Evolutionary conservation across 768 basidiomycete genomes (phyloP), one percentile per base, ranked within the genome.

Genomic region (Serendipita sp.): DNA sequence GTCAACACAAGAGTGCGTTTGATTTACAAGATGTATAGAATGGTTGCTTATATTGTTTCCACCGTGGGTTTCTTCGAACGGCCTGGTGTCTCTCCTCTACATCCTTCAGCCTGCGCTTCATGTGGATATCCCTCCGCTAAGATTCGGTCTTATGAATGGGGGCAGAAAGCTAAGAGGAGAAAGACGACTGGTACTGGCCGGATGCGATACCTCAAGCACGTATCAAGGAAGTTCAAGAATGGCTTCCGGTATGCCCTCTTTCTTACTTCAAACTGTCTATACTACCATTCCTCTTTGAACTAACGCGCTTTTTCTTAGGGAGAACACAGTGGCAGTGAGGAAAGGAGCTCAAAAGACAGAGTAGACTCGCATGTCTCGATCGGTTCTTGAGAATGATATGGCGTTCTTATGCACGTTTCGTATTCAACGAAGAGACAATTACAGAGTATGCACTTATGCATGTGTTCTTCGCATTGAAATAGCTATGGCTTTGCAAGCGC

Each of bases 181-280:
- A 96, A 95, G 86, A 98, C 95, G 56, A 97, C 96, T 66, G 96
- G 96, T 66, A 94, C 95, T 69, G 95, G 95, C 69, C 83, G 94
- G 73, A 96, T 96, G 93, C 79, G 80, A 67, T 85, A 92, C 83
- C 82, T 98, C 77, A 96, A 93, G 82, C 76, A 81, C 63, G 95
- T 98, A 47, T 85, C 88, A 71, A 84, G 94, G 74, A 83, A 91
- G 70, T 98, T 97, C 88, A 98, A 98, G 86, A 97, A 96, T 74
- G 92, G 95, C 65, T 97, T 95, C 85, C 84, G 88, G 91, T 89
- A 66, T 63, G 81, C 62, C 2, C 13, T 18, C 18, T 16, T 28
- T 60, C 70, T 65, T 34, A n/a, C 46, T 32, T 3, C 15, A 1
- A 13, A n/a, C 36, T 47, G 23, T 2, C 32, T 2, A 51, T 52